Base-by-base conservation (phyloP, 2,329 filamentous ascomycete genomes). In the Lecanicillium sp. region DNA sequence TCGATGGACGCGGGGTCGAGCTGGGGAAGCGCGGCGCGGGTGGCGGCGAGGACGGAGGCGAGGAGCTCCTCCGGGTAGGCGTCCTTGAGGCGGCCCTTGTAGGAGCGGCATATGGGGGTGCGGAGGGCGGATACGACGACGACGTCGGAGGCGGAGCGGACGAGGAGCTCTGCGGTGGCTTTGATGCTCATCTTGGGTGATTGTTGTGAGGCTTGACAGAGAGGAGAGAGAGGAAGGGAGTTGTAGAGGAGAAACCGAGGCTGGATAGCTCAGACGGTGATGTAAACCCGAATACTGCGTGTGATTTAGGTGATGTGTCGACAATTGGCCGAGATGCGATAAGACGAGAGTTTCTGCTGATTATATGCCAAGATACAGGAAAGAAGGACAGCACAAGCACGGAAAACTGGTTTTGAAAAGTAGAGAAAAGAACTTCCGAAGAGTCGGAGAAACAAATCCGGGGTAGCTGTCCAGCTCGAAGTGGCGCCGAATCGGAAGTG, bases 41-140 rank as follows among this genome's bases (percentile, higher is more conserved):
- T 65, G 10, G 59, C 61, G 21, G 50, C 64, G n/a, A 81, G 69
- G 19, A 80, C 86, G 35, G 74, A 68, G 19, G 83, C 77, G 46
- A 95, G 85, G 47, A 96, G 77, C 67, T 95, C 87, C 66, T 96
- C 90, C 14, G 93, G 90, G 69, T 91, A 90, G 41, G 90, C 84
- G 64, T 95, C 87, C 66, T 88, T 87, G 60, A 96, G 81, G 15
- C 79, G 78, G 60, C 90, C 90, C 61, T 88, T 88, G 72, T 89
- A 85, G 33, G 89, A 81, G 54, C 88, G 82, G 51, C 86, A 91
- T 55, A 96, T 78, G 33, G 90, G 87, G 7, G 90, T 96, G 57
- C 90, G 87, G 33, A 95, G 78, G n/a, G 90, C 83, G 17, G 90
- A 94, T 58, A 95, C 82, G 63, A 96, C 86, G 58, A 96, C 88